A percentile compares a stretch with the other conserved stretches of the same genome.
Conservation (phyloP, 192 early-diverging fungal species). For the Rhizoclosmatium globosum region DNA sequence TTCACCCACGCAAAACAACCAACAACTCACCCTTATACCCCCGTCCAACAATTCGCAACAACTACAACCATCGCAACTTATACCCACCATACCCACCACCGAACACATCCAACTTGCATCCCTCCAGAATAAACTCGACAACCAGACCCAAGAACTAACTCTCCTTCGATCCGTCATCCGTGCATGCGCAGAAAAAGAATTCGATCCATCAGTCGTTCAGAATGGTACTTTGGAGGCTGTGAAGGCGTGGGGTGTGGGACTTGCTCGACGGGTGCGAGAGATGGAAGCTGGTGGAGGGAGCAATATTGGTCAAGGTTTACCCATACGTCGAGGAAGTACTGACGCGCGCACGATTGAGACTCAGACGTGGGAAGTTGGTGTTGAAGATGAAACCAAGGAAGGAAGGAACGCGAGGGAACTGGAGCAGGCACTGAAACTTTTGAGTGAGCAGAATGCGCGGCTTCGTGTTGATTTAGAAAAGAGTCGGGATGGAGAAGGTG, state of each 20-base stretch:
- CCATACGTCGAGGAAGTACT: background rate
- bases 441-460: background rate
- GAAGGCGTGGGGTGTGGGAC: background rate
- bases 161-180: no score
- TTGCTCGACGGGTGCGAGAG: background rate
- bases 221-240: background rate
- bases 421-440: background rate
- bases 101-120: background rate
- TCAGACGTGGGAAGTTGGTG: background rate
- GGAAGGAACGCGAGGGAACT: background rate
- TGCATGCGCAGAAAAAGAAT: background rate
- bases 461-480: background rate
- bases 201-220: no score
- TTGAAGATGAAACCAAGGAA: background rate
- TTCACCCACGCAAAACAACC: no score
- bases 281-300: background rate
- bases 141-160: no score
- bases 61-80: background rate
- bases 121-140: background rate
- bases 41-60: background rate
- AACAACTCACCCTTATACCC: background rate
- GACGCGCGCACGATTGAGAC: slow-evolving; percentile 1
- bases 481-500: background rate
- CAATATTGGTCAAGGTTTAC: background rate
- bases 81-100: background rate